Evolutionary conservation across 2,329 filamentous ascomycete species (phyloP), one percentile per base, ranked within the genome.

Genomic region (Paramyrothecium roridum): DNA sequence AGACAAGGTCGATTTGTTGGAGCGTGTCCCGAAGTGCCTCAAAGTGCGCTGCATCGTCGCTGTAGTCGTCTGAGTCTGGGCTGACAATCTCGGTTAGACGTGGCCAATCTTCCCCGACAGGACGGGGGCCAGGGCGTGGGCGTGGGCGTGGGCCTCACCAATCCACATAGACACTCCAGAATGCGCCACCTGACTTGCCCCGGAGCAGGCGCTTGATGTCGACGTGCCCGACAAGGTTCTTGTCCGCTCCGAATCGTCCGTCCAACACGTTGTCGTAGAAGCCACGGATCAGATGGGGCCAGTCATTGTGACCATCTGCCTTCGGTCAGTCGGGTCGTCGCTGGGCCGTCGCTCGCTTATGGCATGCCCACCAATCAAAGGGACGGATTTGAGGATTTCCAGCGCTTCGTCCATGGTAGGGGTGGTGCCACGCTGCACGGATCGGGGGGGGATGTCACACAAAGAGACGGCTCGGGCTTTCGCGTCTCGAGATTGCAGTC

Each of bases 271-370:
- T 30, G 26, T 30, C 26, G 26, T 4, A 73, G 8, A 45, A 50
- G 10, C 62, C 71, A 49, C 90, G 82, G 54, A 96, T 80, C 46
- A 87, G 72, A 53, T 92, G 88, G 20, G 92, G 81, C 47, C 96
- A 78, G 68, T 96, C 91, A 74, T 93, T 88, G 66, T 96, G 91
- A 3, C 91, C 91, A 70, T 96, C 91, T 90, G 60, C 3, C 8
- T 30, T 30, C n/a, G 33, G 45, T 33, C 2, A 34, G 54, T 30
- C 47, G 52, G 16, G 21, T 33, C 8, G 33, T 56, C 48, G 19
- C 40, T 8, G 34, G 8, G n/a, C 17, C 26, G 26, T 30, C 26
- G 26, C 26, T 30, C 26, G 26, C 26, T 30, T 30, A 30, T 30
- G 26, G 26, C 26, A 30, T 30, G 26, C 26, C 26, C 26, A 30